Base-by-base conservation (phyloP, 2,329 filamentous ascomycete genomes). In the Trichophyton schoenleinii region DNA sequence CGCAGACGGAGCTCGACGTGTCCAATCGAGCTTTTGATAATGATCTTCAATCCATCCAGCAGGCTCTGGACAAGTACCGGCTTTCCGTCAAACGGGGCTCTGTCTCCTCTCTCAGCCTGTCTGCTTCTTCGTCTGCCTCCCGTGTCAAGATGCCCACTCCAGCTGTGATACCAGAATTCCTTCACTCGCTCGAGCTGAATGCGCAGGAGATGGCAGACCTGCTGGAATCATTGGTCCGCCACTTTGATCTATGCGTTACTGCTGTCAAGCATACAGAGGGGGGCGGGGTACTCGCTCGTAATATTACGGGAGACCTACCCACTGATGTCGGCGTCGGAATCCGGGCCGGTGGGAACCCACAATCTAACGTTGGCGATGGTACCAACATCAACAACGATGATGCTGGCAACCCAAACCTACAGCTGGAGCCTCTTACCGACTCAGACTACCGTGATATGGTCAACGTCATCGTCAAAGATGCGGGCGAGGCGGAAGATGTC, bases 191-290 rank as follows among this genome's bases (percentile, higher is more conserved):
- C 41, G 85, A 91, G 65, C 79, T 79, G 13, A 85, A 92, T 66
- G 91, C 91, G 0, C 85, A 88, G 64, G 84, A 86, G 67, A 92
- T 95, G 85, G 92, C 91, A 3, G 81, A 86, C 62, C 81, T 90
- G 3, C 82, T 97, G 1, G 83, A 89, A 61, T 90, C 87, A 0
- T 78, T 97, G 3, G 91, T 90, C 6, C 83, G 82, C 28, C 92
- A 97, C 74, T 96, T 96, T 71, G 92, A 97, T 72, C 83, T 95
- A 65, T 96, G 92, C 72, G 89, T 95, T 13, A 92, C 87, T 0
- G 92, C 92, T 0, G 87, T 96, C 49, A 88, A 91, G 63, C 90
- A 92, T 58, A 96, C 91, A 2, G 91, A 96, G 75, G 88, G 87
- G 34, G 88, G 86, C 3, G 84, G 85, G 3, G 78, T 86, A 53